These are phyloP conservation scores for Hericium rajendrae DNA, from an alignment of 768 basidiomycete genomes.

Conservation along the genomic window DNA sequence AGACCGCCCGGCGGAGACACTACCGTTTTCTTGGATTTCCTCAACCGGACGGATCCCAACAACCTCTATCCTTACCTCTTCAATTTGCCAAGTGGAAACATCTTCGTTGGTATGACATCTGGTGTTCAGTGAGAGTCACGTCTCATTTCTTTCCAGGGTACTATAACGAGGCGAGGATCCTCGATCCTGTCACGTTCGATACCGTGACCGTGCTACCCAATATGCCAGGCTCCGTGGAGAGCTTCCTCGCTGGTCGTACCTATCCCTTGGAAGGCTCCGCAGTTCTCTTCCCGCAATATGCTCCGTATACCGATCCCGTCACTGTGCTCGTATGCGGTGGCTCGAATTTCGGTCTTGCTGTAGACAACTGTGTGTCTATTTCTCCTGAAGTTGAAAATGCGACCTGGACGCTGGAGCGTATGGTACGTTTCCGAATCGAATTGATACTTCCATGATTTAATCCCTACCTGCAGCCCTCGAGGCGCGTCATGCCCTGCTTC, in stretches of 20 bases:
- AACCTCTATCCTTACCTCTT: conserved; percentile 75
- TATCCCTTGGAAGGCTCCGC: conserved; percentile 72
- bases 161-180: conserved; percentile 73
- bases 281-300: conserved; percentile 56
- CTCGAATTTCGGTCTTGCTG: conserved; percentile 42
- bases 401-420: conserved; percentile 66
- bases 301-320: conserved; percentile 70
- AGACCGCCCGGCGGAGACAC: conserved; percentile 57
- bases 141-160: conserved; percentile 36
- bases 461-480: conserved; percentile 39
- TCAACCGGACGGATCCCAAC: conserved; percentile 65
- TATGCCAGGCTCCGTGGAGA: conserved; percentile 64
- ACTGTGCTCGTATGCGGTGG: conserved; percentile 69
- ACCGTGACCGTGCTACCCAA: conserved; percentile 57
- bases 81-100: conserved; percentile 55
- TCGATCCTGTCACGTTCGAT: conserved; percentile 55
- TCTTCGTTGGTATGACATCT: conserved; percentile 52
- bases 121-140: background rate
- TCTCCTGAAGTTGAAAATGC: conserved; percentile 53
- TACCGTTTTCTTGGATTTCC: conserved; percentile 50
- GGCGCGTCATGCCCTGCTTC: conserved; percentile 71
- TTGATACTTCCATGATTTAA: background rate
- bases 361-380: conserved; percentile 67
- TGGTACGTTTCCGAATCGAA: conserved; percentile 38
- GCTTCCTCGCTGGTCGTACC: conserved; percentile 63